Evolutionary conservation across 2,329 filamentous ascomycete species (phyloP), one percentile per base, ranked within the genome.

Genomic region (Cercospora berteroae): DNA sequence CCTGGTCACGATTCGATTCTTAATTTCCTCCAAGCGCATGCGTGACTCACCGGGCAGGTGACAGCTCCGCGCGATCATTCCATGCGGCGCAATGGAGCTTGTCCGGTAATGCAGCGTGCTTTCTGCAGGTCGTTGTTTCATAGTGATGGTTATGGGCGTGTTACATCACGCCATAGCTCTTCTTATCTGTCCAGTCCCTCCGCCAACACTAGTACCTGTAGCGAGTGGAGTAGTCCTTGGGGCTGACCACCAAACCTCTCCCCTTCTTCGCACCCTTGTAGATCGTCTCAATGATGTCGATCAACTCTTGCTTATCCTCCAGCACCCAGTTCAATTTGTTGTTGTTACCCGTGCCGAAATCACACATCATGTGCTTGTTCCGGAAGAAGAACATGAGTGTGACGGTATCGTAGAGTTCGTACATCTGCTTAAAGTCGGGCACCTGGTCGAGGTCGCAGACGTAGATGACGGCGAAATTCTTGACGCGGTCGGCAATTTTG

Each of bases 241-340:
- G 95, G 77, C 93, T 96, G 72, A 98, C 93, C 48, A 99, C 95
- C 74, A 99, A 82, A 90, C 96, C 95, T 63, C 94, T 86, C 0
- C 96, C 95, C 83, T 99, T 99, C 86, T 97, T 98, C 33, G 95
- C 95, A n/a, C 95, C 95, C 67, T 94, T 89, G 79, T 98, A 99
- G 69, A 99, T 94, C 4, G 94, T 97, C 85, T 99, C 95, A 77
- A 98, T 89, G 72, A 99, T 99, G 81, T 99, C 95, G 76, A 99
- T 96, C 76, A 99, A 84, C 83, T 99, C 95, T 80, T 98, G 94
- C 82, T 99, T 98, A 78, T 99, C 94, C 81, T 98, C 94, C 63
- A 96, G 84, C 58, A 97, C 92, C 90, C 93, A 97, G 79, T 97
- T 97, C 73, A 97, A 84, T 80, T 98, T 98, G 80, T 99, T 99